Conservation (phyloP, 2,329 filamentous ascomycete genomes). For the Thielaviopsis punctulata region DNA sequence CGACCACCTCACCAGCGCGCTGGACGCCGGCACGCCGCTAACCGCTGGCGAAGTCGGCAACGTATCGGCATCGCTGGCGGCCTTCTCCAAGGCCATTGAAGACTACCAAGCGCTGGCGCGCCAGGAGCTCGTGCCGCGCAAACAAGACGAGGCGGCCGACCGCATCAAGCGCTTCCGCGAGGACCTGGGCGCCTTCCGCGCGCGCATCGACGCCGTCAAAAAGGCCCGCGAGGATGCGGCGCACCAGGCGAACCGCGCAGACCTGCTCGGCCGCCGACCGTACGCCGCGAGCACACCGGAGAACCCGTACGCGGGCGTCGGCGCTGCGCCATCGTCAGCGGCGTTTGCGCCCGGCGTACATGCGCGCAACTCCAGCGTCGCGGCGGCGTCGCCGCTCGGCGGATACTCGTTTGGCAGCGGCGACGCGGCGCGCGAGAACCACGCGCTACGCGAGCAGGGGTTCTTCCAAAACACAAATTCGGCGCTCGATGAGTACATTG, state of each 20-base stretch:
- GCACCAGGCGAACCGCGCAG: conserved; percentile 49
- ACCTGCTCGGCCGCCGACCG: conserved; percentile 71
- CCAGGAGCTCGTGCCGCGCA: conserved; percentile 76
- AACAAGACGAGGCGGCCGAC: conserved; percentile 79
- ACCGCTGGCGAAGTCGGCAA: conserved; percentile 43
- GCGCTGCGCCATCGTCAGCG: conserved; percentile 12
- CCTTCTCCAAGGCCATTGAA: conserved; percentile 79
- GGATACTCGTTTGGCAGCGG: conserved; percentile 28
- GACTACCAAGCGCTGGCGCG: conserved; percentile 76
- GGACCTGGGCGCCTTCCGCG: conserved; percentile 65
- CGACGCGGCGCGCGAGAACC: conserved; percentile 57
- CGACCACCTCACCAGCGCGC: conserved; percentile 44
- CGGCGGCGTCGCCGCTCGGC: conserved; percentile 4
- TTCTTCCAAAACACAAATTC: conserved; percentile 72
- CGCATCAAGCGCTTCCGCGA: conserved; percentile 69
- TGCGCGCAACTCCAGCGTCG: conserved; percentile 1
- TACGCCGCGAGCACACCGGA: conserved; percentile 66
- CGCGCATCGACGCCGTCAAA: conserved; percentile 63
- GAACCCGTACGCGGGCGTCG: conserved; percentile 65
- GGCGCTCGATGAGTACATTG: conserved; percentile 86
- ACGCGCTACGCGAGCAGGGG: conserved; percentile 74
- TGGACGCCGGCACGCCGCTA: conserved; percentile 41
- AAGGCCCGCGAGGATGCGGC: conserved; percentile 58
- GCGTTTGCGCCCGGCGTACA: not conserved
- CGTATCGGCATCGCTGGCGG: conserved; percentile 57